Evolutionary conservation across 148 eudicot species (phyloP).

Genomic region (Vaccinium macrocarpon): DNA sequence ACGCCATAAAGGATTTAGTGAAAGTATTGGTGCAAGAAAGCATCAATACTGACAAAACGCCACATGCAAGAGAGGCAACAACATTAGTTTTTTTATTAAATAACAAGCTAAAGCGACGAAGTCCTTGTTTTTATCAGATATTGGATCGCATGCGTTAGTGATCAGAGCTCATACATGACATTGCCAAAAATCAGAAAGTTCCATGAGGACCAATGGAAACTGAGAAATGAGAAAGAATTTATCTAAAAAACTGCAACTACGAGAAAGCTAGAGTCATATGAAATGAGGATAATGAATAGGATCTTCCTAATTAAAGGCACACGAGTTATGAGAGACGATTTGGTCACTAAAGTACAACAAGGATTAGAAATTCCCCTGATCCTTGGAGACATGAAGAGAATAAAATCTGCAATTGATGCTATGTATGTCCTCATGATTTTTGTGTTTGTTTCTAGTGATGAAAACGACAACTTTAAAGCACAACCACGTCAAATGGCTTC

Average conservation of each 20-base stretch:
- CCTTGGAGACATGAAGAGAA: background rate
- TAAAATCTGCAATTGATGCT: background rate
- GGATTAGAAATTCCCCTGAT: background rate
- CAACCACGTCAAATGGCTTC: background rate
- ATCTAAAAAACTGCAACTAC: background rate
- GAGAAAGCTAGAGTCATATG: background rate
- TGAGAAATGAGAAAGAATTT: background rate
- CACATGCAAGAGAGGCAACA: background rate
- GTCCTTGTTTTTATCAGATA: background rate
- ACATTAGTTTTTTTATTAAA: background rate
- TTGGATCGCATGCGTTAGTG: background rate
- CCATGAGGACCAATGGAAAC: background rate
- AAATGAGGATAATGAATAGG: too few species aligned
- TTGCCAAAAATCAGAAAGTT: background rate
- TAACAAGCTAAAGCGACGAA: background rate
- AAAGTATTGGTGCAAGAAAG: background rate
- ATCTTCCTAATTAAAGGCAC: background rate
- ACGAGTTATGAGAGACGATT: background rate
- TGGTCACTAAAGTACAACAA: background rate
- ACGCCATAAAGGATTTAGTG: background rate
- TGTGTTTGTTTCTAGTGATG: background rate
- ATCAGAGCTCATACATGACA: background rate
- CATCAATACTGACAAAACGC: background rate
- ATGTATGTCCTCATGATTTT: background rate
- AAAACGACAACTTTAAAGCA: background rate